A percentile compares a stretch with the other conserved stretches of the same genome.
These are phyloP conservation scores for Plasmodium billcollinsi DNA, from an alignment of 169 alveolate species.

Conservation along the genomic window DNA sequence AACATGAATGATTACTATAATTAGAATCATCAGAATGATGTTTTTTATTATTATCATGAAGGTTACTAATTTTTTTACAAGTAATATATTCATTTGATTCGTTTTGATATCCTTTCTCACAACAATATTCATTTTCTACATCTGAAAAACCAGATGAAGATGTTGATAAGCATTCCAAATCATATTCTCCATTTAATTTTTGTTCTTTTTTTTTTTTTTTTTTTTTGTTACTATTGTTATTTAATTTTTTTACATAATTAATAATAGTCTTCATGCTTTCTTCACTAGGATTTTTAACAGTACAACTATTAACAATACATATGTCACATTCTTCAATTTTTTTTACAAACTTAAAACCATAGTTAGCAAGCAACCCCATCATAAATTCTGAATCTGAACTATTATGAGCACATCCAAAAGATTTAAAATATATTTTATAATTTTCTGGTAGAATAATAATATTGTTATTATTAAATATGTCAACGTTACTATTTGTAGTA, in stretches of 20 bases:
- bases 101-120: not conserved
- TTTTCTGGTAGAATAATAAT: conserved; percentile 87
- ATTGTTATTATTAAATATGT: not conserved
- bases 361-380: conserved; percentile 92
- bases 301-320: conserved; percentile 96
- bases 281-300: conserved; percentile 99
- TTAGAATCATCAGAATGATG: not conserved
- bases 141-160: conserved; percentile 69
- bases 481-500: not conserved
- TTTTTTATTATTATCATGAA: not conserved
- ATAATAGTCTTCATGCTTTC: conserved; percentile 91
- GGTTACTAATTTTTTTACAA: not conserved
- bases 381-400: conserved; percentile 97
- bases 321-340: conserved; percentile 93
- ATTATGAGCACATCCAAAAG: conserved; percentile 99
- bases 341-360: conserved; percentile 95
- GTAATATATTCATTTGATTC: not conserved
- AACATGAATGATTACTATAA: not conserved
- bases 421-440: conserved; percentile 92
- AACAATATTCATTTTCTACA: not conserved
- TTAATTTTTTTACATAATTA: conserved; percentile 76
- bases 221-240: conserved; percentile 23
- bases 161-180: conserved; percentile 46
- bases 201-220: conserved; percentile 1
- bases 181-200: not conserved